A percentile compares a stretch with the other conserved stretches of the same genome.
phyloP scores from a whole-genome alignment of 345 rosid species.

The Pistacia vera region DNA sequence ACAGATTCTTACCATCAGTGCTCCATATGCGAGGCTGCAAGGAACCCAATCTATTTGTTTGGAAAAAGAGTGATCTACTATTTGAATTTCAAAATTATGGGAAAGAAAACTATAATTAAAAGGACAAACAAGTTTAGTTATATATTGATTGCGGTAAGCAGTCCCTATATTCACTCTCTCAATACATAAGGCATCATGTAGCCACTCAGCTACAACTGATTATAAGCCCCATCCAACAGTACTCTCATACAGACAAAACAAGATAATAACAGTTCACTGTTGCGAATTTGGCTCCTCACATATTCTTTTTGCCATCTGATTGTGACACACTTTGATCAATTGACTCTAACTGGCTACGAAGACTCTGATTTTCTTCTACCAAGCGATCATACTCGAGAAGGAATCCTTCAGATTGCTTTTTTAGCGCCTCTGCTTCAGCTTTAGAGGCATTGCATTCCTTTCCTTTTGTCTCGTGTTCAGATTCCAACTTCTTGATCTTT shows the following conservation, averaged over 20 bases:
- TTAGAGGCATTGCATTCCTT: slow-evolving; percentile 59
- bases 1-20: no score
- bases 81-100: no score
- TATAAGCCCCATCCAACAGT: background rate
- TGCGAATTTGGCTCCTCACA: slow-evolving; percentile 21
- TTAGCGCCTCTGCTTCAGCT: slow-evolving; percentile 62
- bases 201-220: background rate
- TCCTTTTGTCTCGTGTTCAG: slow-evolving; percentile 48
- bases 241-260: background rate
- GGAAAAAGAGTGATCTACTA: background rate
- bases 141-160: slow-evolving; percentile 7
- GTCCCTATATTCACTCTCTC: background rate
- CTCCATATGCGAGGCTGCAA: background rate
- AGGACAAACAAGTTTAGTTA: background rate
- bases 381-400: slow-evolving; percentile 70
- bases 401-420: slow-evolving; percentile 73
- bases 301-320: slow-evolving; percentile 55
- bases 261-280: slow-evolving; percentile 4
- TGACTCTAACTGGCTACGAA: slow-evolving; percentile 65
- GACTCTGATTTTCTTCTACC: slow-evolving; percentile 73
- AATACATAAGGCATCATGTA: background rate
- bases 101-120: background rate
- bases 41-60: background rate
- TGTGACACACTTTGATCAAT: slow-evolving; percentile 37
- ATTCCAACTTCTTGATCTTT: slow-evolving; percentile 53